phyloP scores from a whole-genome alignment of 2,329 filamentous ascomycete genomes.

The Pseudocercospora crystallina region DNA sequence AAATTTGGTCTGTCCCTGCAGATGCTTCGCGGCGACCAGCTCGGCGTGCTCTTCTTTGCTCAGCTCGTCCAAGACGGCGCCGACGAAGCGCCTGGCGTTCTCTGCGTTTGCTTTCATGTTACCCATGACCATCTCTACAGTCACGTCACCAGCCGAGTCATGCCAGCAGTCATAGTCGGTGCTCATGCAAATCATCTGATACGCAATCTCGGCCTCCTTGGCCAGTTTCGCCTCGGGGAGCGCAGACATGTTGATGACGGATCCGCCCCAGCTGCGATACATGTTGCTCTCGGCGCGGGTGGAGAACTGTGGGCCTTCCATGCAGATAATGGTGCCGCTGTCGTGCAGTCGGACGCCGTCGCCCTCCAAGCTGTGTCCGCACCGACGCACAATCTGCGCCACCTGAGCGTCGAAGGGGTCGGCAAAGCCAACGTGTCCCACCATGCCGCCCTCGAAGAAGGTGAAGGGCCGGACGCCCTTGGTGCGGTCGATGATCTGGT shows the following conservation, averaged over 20 bases:
- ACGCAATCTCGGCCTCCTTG: constrained; percentile 90
- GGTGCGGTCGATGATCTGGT: constrained; percentile 96
- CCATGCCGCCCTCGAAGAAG: constrained; percentile 89
- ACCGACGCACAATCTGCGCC: constrained; percentile 72
- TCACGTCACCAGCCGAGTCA: constrained; percentile 72
- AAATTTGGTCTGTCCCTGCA: constrained; percentile 72
- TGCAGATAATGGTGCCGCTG: constrained; percentile 83
- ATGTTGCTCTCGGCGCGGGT: constrained; percentile 93
- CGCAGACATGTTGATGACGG: constrained; percentile 97
- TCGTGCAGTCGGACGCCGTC: constrained; percentile 84
- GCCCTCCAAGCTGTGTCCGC: constrained; percentile 74
- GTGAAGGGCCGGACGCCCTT: constrained; percentile 94
- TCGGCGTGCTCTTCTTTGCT: constrained; percentile 73
- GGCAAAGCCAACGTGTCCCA: constrained; percentile 91
- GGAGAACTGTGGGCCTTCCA: constrained; percentile 98
- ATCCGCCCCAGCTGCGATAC: constrained; percentile 91
- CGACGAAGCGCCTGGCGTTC: constrained; percentile 83
- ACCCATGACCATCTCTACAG: constrained; percentile 94
- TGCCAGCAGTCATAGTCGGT: constrained; percentile 99
- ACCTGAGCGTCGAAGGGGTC: constrained; percentile 87
- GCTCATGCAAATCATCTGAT: constrained; percentile 99
- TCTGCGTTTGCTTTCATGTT: constrained; percentile 92
- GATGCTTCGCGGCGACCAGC: constrained; percentile 76
- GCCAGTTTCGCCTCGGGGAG: constrained; percentile 95
- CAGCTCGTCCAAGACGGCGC: constrained; percentile 82